Evolutionary conservation across 371 early-diverging fungal species (phyloP), one percentile per base, ranked within the genome.

Genomic region (Fennellomyces sp.): DNA sequence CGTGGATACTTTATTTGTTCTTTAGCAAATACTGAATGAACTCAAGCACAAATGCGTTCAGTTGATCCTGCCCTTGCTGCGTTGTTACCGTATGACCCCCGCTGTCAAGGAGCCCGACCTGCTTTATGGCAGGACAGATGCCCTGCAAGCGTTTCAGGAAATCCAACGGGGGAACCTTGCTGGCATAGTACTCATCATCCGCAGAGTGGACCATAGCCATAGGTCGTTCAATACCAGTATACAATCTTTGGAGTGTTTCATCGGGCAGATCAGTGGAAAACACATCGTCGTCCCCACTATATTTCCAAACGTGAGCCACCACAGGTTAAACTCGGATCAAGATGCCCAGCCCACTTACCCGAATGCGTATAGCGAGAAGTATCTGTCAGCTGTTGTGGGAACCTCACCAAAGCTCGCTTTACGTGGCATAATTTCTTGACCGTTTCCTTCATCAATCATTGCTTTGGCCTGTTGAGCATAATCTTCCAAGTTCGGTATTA

Each of bases 211-310:
- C 65, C 69, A 71, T 65, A 6, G 75, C 61, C 41, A 78, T 60
- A 1, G 85, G 85, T 7, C 63, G 42, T 8, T 63, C 56, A 21
- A 84, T 61, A 21, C 66, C 69, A 31, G 66, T 26, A 42, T 70
- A 84, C 5, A 82, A 61, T 13, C 41, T 48, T 28, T 52, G 59
- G 45, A 84, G 65, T 23, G 51, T 66, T 12, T 73, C 67, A 15
- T 69, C 62, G 13, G 81, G 57, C 5, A 81, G 71, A 60, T 84
- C 85, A 7, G 81, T 75, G 2, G 83, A 82, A 52, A 84, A 84
- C 35, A 84, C 74, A 56, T 84, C 85, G 52, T 84, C 83, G 45
- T 82, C 83, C 0, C 85, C 85, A 10, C 85, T 82, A 66, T 13
- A 33, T 15, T 15, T 21, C 19, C 21, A 56, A 15, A 47, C 33